Percentiles rank a stretch among this genome's conserved stretches.
Conservation (phyloP, 2,329 filamentous ascomycete species). For the Nothomitra cinnamomea region DNA sequence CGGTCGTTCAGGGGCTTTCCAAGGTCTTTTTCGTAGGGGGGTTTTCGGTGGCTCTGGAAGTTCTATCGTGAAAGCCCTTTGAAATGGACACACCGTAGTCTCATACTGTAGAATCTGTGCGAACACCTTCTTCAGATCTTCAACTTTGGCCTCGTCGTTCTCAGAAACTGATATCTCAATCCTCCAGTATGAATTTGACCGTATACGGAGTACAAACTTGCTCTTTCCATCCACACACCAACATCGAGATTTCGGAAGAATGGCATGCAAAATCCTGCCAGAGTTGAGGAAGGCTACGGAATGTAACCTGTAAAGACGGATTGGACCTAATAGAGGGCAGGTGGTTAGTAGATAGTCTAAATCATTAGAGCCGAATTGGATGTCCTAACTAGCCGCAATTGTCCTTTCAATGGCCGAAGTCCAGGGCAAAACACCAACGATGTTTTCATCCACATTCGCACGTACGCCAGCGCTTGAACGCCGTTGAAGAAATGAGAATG, state of each 20-base stretch:
- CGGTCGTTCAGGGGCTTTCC: slow-evolving; percentile 42
- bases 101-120: slow-evolving; percentile 67
- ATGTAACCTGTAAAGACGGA: slow-evolving; percentile 73
- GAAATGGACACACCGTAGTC: slow-evolving; percentile 74
- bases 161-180: slow-evolving; percentile 57
- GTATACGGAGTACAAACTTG: slow-evolving; percentile 74
- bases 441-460: slow-evolving; percentile 23
- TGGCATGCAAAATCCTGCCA: slow-evolving; percentile 66
- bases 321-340: slow-evolving; percentile 34
- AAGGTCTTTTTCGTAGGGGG: slow-evolving; percentile 49
- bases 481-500: slow-evolving; percentile 16
- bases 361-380: slow-evolving; percentile 7
- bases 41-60: slow-evolving; percentile 51
- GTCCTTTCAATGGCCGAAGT: slow-evolving; percentile 62
- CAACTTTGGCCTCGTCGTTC: slow-evolving; percentile 43
- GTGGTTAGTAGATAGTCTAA: not conserved
- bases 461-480: slow-evolving; percentile 20
- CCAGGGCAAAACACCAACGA: slow-evolving; percentile 53
- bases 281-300: slow-evolving; percentile 81
- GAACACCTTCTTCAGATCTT: slow-evolving; percentile 51
- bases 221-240: slow-evolving; percentile 81
- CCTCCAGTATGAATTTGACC: slow-evolving; percentile 72
- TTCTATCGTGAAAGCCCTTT: slow-evolving; percentile 56
- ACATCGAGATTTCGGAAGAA: slow-evolving; percentile 77
- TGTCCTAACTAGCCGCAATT: slow-evolving; percentile 53